Base-by-base conservation (phyloP, 2,329 filamentous ascomycete genomes). In the Hymenoscyphus scutula region DNA sequence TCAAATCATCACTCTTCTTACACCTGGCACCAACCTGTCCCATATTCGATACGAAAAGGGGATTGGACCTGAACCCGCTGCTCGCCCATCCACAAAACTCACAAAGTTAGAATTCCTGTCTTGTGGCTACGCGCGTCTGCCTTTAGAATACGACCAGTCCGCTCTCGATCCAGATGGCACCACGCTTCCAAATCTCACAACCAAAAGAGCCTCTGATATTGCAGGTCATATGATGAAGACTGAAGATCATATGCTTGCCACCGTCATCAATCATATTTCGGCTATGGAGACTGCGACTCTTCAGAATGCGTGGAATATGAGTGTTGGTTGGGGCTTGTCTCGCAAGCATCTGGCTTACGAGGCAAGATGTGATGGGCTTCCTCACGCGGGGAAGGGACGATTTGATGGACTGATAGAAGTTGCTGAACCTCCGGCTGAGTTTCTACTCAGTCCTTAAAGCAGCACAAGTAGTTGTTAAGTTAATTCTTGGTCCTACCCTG, bases 1-100 rank as follows among this genome's bases (percentile, higher is more conserved):
- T 23, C 70, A 77, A 7, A 67, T 82, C 27, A 77, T 85, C 59
- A 77, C 84, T 66, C 70, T 67, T 11, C 77, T 84, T 56, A 83
- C 80, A 0, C 82, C 82, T 2, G 79, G 80, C 15, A 71, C 69
- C 2, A 79, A 77, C 17, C 73, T 82, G 34, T 70, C 70, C 51
- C 75, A 79, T 63, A 77, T 80, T 41, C 74, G 76, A 15, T 72
- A 76, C 27, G 65, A 70, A 7, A 70, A 73, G 58, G 76, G 76
- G 45, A 71, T 73, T 66, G 68, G 69, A 58, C 70, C 63, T 7
- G 69, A 72, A 34, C 67, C 71, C 25, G 63, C 61, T 56, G 23
- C 57, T 62, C 59, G 58, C 60, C 45, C 63, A 58, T 34, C 69
- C 60, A 66, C 64, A 19, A 53, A 29, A 41, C 65, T 74, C 8